Evolutionary conservation across 768 basidiomycete species (phyloP), one percentile per base, ranked within the genome.

Genomic region (Auricularia heimuer): DNA sequence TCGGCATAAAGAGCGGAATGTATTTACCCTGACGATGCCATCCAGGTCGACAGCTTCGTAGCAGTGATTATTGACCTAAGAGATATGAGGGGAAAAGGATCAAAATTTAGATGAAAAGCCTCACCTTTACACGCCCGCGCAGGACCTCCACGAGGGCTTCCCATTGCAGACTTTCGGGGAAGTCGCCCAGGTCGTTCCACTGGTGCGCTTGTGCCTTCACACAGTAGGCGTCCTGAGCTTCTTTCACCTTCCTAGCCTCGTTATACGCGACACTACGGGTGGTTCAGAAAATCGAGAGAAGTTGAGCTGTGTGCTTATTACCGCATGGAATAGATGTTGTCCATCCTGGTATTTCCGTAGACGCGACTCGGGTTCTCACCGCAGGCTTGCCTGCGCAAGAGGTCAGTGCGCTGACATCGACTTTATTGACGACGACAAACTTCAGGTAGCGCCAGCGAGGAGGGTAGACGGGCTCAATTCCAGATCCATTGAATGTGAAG

Each of bases 401-500:
- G 37, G 10, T 61, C 33, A 34, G 60, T 24, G 12, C 2, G 2
- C 0, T 29, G 29, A 29, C 2, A 2, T 29, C 29, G 35, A 12
- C 62, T n/a, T 18, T 8, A 62, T 42, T 61, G 18, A 54, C 29
- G 16, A 67, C 56, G 24, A 70, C 79, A 69, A 71, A 89, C 87
- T 92, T 91, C 81, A 95, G 83, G 71, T 94, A 85, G 62, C 93
- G 77, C 90, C 90, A 93, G 51, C 83, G 82, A 29, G 81, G 75
- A 39, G 85, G 78, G 16, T 75, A 66, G 16, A 76, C 70, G 62
- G 72, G 68, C 63, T 80, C 77, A 1, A 72, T 70, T 8, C 72
- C 69, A 36, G 76, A 84, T 63, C 77, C 77, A 62, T 83, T 77
- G 68, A 94, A 77, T 14, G 77, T 78, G 71, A 83, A 83, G 1